These are phyloP conservation scores for Pyrus betulifolia DNA, from an alignment of 306 rosid species.

Conservation along the genomic window DNA sequence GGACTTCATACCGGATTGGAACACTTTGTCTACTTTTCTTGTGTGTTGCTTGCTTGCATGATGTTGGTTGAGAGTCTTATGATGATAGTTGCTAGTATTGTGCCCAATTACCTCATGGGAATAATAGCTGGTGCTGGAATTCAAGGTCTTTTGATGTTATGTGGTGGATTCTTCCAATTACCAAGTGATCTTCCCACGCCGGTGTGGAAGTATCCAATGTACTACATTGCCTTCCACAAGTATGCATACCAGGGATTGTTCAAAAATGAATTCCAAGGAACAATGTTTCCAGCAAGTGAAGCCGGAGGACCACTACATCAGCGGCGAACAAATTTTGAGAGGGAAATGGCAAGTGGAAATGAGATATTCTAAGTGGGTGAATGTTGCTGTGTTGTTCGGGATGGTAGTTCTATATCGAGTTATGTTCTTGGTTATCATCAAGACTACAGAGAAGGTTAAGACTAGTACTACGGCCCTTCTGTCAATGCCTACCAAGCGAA, in stretches of 20 bases:
- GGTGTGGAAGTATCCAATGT: slow-evolving; percentile 56
- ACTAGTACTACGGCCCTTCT: slow-evolving; percentile 3
- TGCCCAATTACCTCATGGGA: slow-evolving; percentile 73
- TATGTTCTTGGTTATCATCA: slow-evolving; percentile 39
- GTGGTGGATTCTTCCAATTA: slow-evolving; percentile 47
- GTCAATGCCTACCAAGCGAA: slow-evolving; percentile 1
- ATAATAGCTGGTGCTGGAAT: slow-evolving; percentile 66
- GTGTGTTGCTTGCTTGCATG: slow-evolving; percentile 32
- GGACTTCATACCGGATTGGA: slow-evolving; percentile 40
- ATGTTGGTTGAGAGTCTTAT: slow-evolving; percentile 68
- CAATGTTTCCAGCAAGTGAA: slow-evolving; percentile 5
- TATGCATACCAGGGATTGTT: slow-evolving; percentile 57
- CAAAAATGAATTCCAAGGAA: slow-evolving; percentile 61
- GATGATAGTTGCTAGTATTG: slow-evolving; percentile 67
- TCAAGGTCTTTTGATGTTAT: slow-evolving; percentile 54
- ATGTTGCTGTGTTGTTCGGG: slow-evolving; percentile 44
- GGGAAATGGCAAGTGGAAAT: slow-evolving; percentile 33
- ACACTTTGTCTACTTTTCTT: slow-evolving; percentile 35
- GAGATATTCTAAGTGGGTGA: slow-evolving; percentile 63
- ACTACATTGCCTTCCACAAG: slow-evolving; percentile 50
- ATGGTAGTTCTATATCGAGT: slow-evolving; percentile 47
- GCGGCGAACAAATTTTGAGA: slow-evolving; percentile 32
- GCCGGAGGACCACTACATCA: neutral
- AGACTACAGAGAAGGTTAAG: slow-evolving; percentile 41
- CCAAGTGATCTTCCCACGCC: slow-evolving; percentile 45